Evolutionary conservation across 2,329 filamentous ascomycete genomes (phyloP).

Genomic region (Pyrenochaeta sp.): DNA sequence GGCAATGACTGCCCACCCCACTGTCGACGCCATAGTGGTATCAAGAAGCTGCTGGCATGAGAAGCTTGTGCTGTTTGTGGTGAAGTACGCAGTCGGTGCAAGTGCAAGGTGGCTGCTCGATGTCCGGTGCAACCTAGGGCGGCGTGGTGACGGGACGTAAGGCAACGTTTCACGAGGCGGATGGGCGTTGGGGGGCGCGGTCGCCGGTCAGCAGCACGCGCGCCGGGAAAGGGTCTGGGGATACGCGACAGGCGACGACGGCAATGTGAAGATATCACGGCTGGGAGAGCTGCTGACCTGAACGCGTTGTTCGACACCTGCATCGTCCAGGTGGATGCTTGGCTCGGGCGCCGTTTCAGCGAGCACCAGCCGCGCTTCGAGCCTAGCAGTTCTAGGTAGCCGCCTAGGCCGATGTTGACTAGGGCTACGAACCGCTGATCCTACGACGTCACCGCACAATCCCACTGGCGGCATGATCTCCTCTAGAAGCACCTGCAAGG

Average conservation of each 20-base stretch:
- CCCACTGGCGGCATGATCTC: conserved; percentile 21
- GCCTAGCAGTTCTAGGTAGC: conserved; percentile 5
- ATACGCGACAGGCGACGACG: background rate
- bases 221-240: background rate
- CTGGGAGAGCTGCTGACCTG: conserved; percentile 3
- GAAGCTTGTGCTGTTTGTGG: conserved; percentile 22
- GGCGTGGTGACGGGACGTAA: conserved; percentile 8
- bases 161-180: conserved; percentile 33
- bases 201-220: background rate
- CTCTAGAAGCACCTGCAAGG: conserved; percentile 15
- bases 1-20: conserved; percentile 48
- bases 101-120: conserved; percentile 27
- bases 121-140: conserved; percentile 22
- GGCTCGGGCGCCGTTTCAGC: conserved; percentile 3
- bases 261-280: background rate
- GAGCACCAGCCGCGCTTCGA: conserved; percentile 11
- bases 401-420: conserved; percentile 8
- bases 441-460: conserved; percentile 22
- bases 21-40: conserved; percentile 49
- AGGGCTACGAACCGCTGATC: conserved; percentile 8
- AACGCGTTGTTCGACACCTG: conserved; percentile 1
- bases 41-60: conserved; percentile 38
- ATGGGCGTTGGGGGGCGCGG: background rate
- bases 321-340: background rate
- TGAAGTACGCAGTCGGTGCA: conserved; percentile 3